These are phyloP conservation scores for Colletotrichum lupini DNA, from an alignment of 2,329 filamentous ascomycete species.

Conservation along the genomic window DNA sequence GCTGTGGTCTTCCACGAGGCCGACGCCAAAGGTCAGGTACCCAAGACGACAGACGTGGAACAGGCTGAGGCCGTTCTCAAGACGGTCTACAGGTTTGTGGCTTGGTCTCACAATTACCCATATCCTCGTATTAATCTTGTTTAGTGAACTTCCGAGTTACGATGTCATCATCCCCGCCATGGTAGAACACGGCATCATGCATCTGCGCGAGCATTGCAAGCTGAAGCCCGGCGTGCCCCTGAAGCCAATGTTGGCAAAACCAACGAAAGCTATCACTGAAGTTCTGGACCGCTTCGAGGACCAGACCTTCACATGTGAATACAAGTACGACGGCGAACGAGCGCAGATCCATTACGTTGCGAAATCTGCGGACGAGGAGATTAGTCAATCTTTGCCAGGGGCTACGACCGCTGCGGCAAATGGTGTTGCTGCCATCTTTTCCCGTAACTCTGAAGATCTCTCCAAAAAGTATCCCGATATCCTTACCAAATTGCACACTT, in stretches of 20 bases:
- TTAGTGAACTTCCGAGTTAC: conserved; percentile 93
- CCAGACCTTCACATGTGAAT: conserved; percentile 97
- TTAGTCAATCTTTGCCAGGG: conserved; percentile 69
- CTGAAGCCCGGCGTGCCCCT: conserved; percentile 92
- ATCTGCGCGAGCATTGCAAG: conserved; percentile 86
- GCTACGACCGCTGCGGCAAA: conserved; percentile 74
- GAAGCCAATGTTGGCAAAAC: conserved; percentile 98
- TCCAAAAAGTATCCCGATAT: conserved; percentile 99
- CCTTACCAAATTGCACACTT: conserved; percentile 84
- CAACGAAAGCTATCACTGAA: conserved; percentile 97
- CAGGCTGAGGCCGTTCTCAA: conserved; percentile 89
- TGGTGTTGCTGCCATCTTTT: conserved; percentile 93
- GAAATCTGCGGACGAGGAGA: conserved; percentile 78
- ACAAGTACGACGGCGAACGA: conserved; percentile 98
- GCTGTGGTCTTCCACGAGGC: conserved; percentile 88
- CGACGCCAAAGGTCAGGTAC: conserved; percentile 74
- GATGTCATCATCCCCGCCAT: conserved; percentile 94
- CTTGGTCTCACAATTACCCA: background rate
- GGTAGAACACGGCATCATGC: conserved; percentile 85
- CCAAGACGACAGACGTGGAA: conserved; percentile 80
- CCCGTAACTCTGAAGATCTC: conserved; percentile 94
- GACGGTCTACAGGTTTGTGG: conserved; percentile 81
- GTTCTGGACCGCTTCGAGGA: conserved; percentile 96
- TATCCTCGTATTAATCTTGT: conserved; percentile 44
- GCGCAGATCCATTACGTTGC: conserved; percentile 99